phyloP scores from a whole-genome alignment of 768 basidiomycete species.

The Chalciporus chontae region DNA sequence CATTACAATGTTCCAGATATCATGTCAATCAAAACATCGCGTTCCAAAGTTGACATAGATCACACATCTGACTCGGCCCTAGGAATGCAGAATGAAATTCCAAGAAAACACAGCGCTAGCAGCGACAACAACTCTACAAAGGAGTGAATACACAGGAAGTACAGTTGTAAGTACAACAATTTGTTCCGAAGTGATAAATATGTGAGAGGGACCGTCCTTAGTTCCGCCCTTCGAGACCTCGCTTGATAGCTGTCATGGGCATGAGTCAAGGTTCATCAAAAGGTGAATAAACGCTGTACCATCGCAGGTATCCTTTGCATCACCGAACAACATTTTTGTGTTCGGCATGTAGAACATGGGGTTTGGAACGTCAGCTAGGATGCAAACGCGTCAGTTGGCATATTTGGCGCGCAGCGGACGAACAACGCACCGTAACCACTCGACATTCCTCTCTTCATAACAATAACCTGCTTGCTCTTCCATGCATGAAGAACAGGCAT shows the following conservation, averaged over 20 bases:
- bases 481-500: slow-evolving; percentile 92
- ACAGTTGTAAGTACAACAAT: slow-evolving; percentile 12
- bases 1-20: not conserved
- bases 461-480: slow-evolving; percentile 90
- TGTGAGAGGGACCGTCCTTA: slow-evolving; percentile 2
- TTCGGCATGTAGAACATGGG: slow-evolving; percentile 93
- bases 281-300: slow-evolving; percentile 39
- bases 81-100: not conserved
- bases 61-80: not conserved
- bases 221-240: slow-evolving; percentile 44
- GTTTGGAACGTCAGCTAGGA: slow-evolving; percentile 81
- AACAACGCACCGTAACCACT: slow-evolving; percentile 70
- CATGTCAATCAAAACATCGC: no score
- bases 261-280: not conserved
- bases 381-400: not conserved
- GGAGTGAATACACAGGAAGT: slow-evolving; percentile 19
- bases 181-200: not conserved
- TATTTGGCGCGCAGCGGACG: not conserved
- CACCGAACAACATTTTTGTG: slow-evolving; percentile 89
- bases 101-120: not conserved
- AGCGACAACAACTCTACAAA: slow-evolving; percentile 9
- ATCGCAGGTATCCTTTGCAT: slow-evolving; percentile 88
- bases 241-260: slow-evolving; percentile 50
- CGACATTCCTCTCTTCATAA: slow-evolving; percentile 90
- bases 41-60: no score